Evolutionary conservation across 73 alveolate genomes (phyloP), one percentile per base, ranked within the genome.

Genomic region (Paramecium sexaurelia): DNA sequence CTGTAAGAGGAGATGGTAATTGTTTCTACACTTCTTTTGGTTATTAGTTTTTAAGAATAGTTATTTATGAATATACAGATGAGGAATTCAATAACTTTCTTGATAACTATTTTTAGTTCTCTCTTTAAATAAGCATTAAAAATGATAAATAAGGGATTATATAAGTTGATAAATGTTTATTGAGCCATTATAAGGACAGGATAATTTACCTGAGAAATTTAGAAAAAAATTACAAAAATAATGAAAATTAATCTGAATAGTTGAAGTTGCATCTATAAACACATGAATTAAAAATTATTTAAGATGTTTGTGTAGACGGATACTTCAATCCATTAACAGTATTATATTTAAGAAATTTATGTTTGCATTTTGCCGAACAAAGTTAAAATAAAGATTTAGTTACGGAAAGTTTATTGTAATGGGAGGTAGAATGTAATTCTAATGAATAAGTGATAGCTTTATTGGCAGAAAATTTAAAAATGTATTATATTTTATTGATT

Each of bases 1-100:
- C 19, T 51, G 83, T 73, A 27, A 73, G 87, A 73, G 87, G 87
- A 3, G 87, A 73, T 73, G 87, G 87, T 0, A 73, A 73, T 73
- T 73, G 87, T 17, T 36, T 73, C 33, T 73, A 36, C 35, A 73
- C 87, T 35, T 27, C 87, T 9, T 36, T 73, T 73, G 87, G 87
- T 2, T 73, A 36, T 39, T 7, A 73, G 11, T 11, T 36, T 35
- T 35, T 73, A 35, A 20, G 17, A 1, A 11, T 36, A 4, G 32
- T 36, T 1, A 20, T 73, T 27, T 27, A 20, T 27, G 24, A 73
- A 26, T 61, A 29, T 32, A 10, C 83, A 10, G 56, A 73, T 36
- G 32, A 39, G 15, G 57, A 39, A 73, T 73, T 33, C 17, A n/a
- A 33, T 2, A 1, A 3, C 32, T 73, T 73, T 15, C 32, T 73